A percentile compares a stretch with the other conserved stretches of the same genome.
These are phyloP conservation scores for Yamadazyma olivae DNA, from an alignment of 805 yeast genomes.

Conservation along the genomic window DNA sequence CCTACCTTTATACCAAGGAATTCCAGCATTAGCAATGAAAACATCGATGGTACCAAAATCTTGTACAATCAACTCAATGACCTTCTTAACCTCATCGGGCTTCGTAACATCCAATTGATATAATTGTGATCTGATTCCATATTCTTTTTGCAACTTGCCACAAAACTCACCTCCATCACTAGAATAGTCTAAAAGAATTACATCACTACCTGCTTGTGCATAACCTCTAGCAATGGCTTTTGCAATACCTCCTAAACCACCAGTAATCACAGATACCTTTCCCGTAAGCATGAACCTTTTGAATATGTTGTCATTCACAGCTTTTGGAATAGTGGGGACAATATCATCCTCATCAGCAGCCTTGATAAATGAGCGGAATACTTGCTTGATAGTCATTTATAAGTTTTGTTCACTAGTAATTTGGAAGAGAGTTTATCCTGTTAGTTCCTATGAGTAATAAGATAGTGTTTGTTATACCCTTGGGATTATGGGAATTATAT, in stretches of 20 bases:
- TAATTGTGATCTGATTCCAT: slow-evolving; percentile 24
- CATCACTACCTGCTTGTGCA: slow-evolving; percentile 25
- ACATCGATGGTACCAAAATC: slow-evolving; percentile 31
- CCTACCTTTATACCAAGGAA: slow-evolving; percentile 28
- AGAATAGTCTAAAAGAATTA: slow-evolving; percentile 24
- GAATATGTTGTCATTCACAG: slow-evolving; percentile 9
- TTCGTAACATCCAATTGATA: slow-evolving; percentile 24
- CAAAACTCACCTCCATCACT: slow-evolving; percentile 18
- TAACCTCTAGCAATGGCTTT: slow-evolving; percentile 25
- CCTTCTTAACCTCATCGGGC: slow-evolving; percentile 20
- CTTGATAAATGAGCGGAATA: slow-evolving; percentile 13
- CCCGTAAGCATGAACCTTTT: slow-evolving; percentile 16
- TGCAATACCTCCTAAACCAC: slow-evolving; percentile 30
- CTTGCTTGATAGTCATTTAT: background rate
- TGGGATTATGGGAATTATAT: too few relatives aligned
- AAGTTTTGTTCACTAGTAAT: too few relatives aligned
- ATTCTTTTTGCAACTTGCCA: slow-evolving; percentile 16
- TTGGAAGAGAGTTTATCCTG: too few relatives aligned
- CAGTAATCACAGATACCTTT: slow-evolving; percentile 27
- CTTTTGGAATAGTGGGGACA: slow-evolving; percentile 10
- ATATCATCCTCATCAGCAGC: slow-evolving; percentile 12
- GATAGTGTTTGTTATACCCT: too few relatives aligned
- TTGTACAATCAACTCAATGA: slow-evolving; percentile 15
- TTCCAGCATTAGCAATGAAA: slow-evolving; percentile 31
- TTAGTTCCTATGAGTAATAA: too few relatives aligned